Evolutionary conservation across 192 early-diverging fungal genomes (phyloP), one percentile per base, ranked within the genome.

Genomic region (Phlyctochytrium arcticum): DNA sequence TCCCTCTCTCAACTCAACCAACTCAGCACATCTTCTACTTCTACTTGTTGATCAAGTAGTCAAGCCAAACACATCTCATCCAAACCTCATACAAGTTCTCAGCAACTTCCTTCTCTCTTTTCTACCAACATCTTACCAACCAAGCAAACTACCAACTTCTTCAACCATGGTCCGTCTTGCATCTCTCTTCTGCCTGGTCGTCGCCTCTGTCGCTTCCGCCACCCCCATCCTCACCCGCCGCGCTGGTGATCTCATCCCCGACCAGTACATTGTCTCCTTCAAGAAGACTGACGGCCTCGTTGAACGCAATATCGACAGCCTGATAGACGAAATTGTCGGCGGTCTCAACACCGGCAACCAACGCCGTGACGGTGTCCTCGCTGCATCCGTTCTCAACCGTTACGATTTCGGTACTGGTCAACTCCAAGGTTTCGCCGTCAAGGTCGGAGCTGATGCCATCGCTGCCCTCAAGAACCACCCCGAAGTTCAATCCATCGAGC

Each of bases 401-500:
- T 54, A 65, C 36, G 33, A 42, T 35, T 65, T 56, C 63, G 54
- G 44, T 33, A 56, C 56, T 47, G 27, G 50, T n/a, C 4, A 51
- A 4, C 47, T 65, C 27, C 34, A 65, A 44, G 63, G 63, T 26
- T 65, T 56, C 37, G 50, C 63, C 6, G 63, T 54, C 37, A 65
- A 42, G 8, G 46, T 65, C 54, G 32, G 17, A 12, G 63, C 46
- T 3, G 29, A 17, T 5, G 51, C 51, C 33, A 42, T 31, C 2
- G 30, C 47, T 8, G 63, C 19, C 37, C 63, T 54, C 54, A 65
- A 62, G 67, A 42, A 26, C 37, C 15, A 37, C 33, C n/a, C 55
- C 33, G 60, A 74, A 23, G 78, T 80, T 0, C 72, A 58, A 5
- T 33, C 70, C 36, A 48, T 80, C 21, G 75, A 77, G 57, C 68